Conservation (phyloP, 345 rosid species). For the Theobroma cacao region DNA sequence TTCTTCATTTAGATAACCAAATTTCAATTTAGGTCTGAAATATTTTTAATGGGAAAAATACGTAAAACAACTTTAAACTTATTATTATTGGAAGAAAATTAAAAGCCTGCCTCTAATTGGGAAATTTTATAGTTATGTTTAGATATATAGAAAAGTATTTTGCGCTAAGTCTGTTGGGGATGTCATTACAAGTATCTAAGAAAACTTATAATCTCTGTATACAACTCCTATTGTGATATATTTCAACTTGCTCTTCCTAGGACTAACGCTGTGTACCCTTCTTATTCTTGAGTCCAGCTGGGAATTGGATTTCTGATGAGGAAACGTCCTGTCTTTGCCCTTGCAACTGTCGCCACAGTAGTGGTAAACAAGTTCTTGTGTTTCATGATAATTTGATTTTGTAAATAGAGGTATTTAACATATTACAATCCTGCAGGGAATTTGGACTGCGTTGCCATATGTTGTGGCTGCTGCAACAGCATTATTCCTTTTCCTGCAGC, state of each 20-base stretch:
- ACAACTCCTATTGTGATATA: background rate
- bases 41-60: background rate
- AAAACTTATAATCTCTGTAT: background rate
- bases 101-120: background rate
- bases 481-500: constrained; percentile 44
- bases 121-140: background rate
- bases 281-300: constrained; percentile 40
- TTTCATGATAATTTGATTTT: background rate
- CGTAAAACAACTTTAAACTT: background rate
- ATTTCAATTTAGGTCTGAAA: background rate
- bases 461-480: constrained; percentile 71
- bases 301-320: constrained; percentile 71
- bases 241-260: background rate
- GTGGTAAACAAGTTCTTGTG: constrained; percentile 47
- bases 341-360: constrained; percentile 76
- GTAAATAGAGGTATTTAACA: constrained; percentile 1
- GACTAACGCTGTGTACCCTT: constrained; percentile 18
- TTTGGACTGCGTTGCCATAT: constrained; percentile 81
- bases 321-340: constrained; percentile 67
- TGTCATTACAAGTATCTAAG: background rate
- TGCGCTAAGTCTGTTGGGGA: background rate
- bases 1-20: background rate
- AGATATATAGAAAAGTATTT: background rate
- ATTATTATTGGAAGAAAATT: background rate
- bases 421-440: constrained; percentile 50